phyloP scores from a whole-genome alignment of 257 asterid species.

The Coffea canephora region DNA sequence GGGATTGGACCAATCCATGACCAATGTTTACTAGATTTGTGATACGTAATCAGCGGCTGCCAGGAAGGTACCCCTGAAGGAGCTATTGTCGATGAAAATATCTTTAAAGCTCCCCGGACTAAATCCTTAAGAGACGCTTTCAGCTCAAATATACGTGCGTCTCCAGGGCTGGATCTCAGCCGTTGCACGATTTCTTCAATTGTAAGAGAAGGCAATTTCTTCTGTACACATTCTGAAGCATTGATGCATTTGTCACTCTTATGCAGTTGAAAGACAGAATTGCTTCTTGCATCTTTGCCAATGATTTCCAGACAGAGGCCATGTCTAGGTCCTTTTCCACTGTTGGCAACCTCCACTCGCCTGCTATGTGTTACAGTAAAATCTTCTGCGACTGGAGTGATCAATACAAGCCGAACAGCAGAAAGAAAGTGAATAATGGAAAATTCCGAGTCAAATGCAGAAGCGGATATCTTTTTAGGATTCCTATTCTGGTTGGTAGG shows the following conservation, averaged over 20 bases:
- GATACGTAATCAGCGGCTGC: constrained; percentile 11
- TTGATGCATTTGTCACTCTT: not conserved
- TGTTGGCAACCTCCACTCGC: too few relatives aligned
- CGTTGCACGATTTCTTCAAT: constrained; percentile 15
- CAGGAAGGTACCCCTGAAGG: constrained; percentile 14
- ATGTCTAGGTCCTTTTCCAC: not conserved
- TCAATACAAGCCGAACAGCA: constrained; percentile 21
- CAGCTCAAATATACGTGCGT: constrained; percentile 11
- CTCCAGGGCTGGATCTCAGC: constrained; percentile 27
- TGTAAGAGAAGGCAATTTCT: constrained; percentile 10
- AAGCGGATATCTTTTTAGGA: not conserved
- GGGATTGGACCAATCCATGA: constrained; percentile 29
- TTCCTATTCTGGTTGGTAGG: not conserved
- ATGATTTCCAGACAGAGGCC: not conserved
- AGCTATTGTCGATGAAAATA: constrained; percentile 19
- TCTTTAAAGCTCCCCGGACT: constrained; percentile 23
- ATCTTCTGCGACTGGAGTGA: constrained; percentile 10
- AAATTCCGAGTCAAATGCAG: constrained; percentile 6
- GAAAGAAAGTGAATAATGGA: constrained; percentile 23
- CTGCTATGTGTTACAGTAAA: not conserved
- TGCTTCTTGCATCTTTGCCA: not conserved
- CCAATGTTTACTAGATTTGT: constrained; percentile 19
- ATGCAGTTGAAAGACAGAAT: not conserved
- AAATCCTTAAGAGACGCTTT: constrained; percentile 18
- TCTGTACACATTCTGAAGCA: not conserved